Evolutionary conservation across 75 land plant genomes (phyloP), one percentile per base, ranked within the genome.

Genomic region (Selaginella moellendorffii): DNA sequence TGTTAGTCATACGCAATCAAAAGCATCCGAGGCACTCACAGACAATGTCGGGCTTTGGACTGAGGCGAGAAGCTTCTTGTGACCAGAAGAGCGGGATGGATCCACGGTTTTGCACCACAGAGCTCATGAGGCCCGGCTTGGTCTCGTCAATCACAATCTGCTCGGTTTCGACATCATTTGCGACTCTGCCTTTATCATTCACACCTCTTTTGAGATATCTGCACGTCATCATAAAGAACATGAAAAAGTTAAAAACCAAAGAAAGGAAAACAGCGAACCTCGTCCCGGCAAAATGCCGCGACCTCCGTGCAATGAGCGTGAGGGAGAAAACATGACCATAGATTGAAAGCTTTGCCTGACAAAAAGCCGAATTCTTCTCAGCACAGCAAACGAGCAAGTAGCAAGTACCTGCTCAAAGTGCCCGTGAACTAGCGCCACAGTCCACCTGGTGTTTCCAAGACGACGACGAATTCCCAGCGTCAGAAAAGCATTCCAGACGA

Each of bases 81-180:
- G 98, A 93, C 98, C 98, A 93, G 56, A 93, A 93, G 59, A 93
- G 96, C n/a, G n/a, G 98, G 68, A 93, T 93, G 46, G 96, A 93
- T 31, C 98, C 98, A 31, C 96, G 79, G 83, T 91, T 86, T 72
- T 93, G 98, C 26, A 93, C 98, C 14, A 93, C 85, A 27, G 98
- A 93, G 59, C 91, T 85, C 81, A 93, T 90, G 54, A 79, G 85
- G 53, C 98, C 97, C 0, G 79, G 69, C 26, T 27, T 29, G 19
- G 79, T 73, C 68, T 93, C 98, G 64, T 93, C 89, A 68, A 78
- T 69, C 2, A 93, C 76, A 54, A 88, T 78, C 69, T 89, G 96
- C 31, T 93, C 96, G 62, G 96, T 93, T 64, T 88, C 98, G 51
- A 93, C 98, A 74, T 93, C 98, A 77, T 93, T 93, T 67, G 98